phyloP scores from a whole-genome alignment of 768 basidiomycete genomes.

The Cystobasidiopsis lactophilus region DNA sequence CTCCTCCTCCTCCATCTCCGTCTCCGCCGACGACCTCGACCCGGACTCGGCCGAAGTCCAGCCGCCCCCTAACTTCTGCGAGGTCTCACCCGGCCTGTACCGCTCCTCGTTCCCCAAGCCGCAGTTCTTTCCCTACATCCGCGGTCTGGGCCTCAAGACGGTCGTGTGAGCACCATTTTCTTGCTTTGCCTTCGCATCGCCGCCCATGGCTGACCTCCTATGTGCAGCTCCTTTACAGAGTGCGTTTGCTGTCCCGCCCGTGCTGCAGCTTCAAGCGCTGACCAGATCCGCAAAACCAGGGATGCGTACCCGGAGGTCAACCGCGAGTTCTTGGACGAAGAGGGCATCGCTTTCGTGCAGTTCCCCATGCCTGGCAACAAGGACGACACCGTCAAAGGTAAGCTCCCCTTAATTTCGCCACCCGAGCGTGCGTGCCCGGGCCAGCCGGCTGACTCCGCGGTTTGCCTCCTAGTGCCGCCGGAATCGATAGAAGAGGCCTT shows the following conservation, averaged over 20 bases:
- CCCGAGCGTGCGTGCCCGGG: background rate
- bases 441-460: constrained; percentile 13
- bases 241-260: too few species aligned
- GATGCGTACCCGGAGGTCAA: constrained; percentile 28
- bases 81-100: constrained; percentile 23
- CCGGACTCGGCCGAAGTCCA: too few species aligned
- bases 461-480: constrained; percentile 21
- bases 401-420: background rate
- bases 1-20: background rate
- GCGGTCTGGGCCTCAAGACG: constrained; percentile 24
- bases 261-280: too few species aligned
- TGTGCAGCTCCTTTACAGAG: too few species aligned
- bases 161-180: constrained; percentile 23
- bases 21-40: background rate
- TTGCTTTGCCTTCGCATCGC: background rate
- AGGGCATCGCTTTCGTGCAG: constrained; percentile 25
- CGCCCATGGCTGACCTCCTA: background rate
- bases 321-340: constrained; percentile 22
- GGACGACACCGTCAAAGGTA: constrained; percentile 8
- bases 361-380: constrained; percentile 29
- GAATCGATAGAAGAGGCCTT: constrained; percentile 26
- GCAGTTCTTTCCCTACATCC: constrained; percentile 25
- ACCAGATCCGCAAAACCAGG: constrained; percentile 22
- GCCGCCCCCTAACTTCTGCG: constrained; percentile 25
- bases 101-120: constrained; percentile 24